These are phyloP conservation scores for Tardiomyces digboiensis DNA, from an alignment of 1,139 yeast genomes.

Conservation along the genomic window DNA sequence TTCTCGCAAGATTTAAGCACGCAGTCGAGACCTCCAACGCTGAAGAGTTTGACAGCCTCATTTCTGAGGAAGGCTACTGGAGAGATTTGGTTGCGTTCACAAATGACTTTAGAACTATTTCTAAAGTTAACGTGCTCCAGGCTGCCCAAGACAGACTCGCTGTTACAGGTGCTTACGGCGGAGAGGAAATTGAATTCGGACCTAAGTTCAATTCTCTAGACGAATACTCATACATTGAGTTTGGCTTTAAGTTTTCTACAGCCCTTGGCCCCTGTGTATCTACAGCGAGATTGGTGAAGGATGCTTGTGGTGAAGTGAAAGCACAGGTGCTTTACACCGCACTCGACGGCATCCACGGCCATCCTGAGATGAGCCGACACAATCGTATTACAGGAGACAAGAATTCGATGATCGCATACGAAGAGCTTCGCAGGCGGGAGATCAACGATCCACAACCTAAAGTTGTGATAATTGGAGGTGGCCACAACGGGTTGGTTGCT, in stretches of 20 bases:
- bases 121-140: conserved; percentile 12
- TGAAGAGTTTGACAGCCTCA: conserved; percentile 7
- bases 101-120: conserved; percentile 13
- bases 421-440: conserved; percentile 28
- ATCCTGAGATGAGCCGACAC: conserved; percentile 28
- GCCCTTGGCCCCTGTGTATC: conserved; percentile 8
- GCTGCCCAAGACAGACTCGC: conserved; percentile 12
- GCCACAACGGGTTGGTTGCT: conserved; percentile 34
- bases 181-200: conserved; percentile 4
- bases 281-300: conserved; percentile 8
- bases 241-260: conserved; percentile 9
- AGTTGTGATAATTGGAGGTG: conserved; percentile 37
- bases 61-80: conserved; percentile 12
- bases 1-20: conserved; percentile 7
- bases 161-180: conserved; percentile 4
- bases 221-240: conserved; percentile 9
- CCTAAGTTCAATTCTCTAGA: conserved; percentile 7
- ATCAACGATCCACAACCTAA: conserved; percentile 28
- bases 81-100: conserved; percentile 15
- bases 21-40: conserved; percentile 8
- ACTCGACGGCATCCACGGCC: conserved; percentile 27
- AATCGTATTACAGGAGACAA: conserved; percentile 14
- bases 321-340: conserved; percentile 29
- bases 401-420: conserved; percentile 14
- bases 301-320: conserved; percentile 20